These are phyloP conservation scores for Nemophila menziesii DNA, from an alignment of 257 asterid genomes.

Conservation along the genomic window DNA sequence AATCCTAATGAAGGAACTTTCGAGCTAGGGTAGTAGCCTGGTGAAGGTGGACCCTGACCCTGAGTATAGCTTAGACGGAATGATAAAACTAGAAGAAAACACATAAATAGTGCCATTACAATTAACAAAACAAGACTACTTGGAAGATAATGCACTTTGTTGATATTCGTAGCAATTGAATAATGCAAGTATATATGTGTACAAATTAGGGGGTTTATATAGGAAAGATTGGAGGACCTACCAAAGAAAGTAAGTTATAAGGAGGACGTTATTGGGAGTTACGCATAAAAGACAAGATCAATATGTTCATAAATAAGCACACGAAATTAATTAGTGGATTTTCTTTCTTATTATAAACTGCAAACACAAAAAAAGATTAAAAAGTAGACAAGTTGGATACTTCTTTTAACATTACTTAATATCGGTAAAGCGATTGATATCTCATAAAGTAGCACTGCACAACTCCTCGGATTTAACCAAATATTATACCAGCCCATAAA, in stretches of 20 bases:
- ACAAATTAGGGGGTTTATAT: background rate
- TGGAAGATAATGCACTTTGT: background rate
- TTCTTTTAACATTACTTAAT: too few relatives aligned
- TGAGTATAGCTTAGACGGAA: slow-evolving; percentile 36
- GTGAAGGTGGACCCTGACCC: slow-evolving; percentile 57
- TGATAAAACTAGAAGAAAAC: slow-evolving; percentile 21
- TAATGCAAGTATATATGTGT: background rate
- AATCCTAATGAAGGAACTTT: slow-evolving; percentile 40
- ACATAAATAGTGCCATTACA: slow-evolving; percentile 34
- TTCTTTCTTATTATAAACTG: too few relatives aligned
- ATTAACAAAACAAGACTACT: background rate
- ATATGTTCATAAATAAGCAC: slow-evolving; percentile 1
- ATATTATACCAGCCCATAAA: too few relatives aligned
- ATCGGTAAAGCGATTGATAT: too few relatives aligned
- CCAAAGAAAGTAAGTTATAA: slow-evolving; percentile 3
- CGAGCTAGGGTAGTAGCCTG: slow-evolving; percentile 70
- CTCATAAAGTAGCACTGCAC: too few relatives aligned
- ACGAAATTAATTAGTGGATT: too few relatives aligned
- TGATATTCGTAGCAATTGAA: background rate
- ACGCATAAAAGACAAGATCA: slow-evolving; percentile 22
- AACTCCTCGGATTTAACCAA: too few relatives aligned
- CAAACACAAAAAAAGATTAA: too few relatives aligned
- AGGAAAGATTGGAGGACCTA: background rate
- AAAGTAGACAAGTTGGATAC: too few relatives aligned
- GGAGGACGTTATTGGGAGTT: slow-evolving; percentile 25